Base-by-base conservation (phyloP, 805 yeast genomes). In the Starmerella cellae region DNA sequence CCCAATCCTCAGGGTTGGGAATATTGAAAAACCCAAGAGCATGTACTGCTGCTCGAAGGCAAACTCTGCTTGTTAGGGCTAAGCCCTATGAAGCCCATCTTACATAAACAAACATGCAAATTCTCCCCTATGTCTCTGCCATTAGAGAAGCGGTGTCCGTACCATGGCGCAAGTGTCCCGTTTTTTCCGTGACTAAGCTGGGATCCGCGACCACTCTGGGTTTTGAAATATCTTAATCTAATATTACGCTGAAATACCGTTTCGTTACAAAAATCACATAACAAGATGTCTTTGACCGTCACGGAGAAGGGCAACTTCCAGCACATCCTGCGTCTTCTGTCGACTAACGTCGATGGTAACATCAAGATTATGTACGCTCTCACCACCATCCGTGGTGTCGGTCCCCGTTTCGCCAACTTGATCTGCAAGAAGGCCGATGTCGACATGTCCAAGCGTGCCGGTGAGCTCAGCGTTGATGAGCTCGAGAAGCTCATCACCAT, bases 291-390 rank as follows among this genome's bases (percentile, higher is more conserved):
- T 69, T 79, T 84, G 78, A 95, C 85, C 74, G 91, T 91, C 71
- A 91, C 83, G 75, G 98, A 91, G 77, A 80, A 83, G 75, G 95
- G 94, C 71, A 82, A 91, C 71, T 91, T 93, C 94, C 98, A 93
- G 77, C 99, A 91, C 93, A 91, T 91, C 77, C 82, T 91, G 77
- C 98, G 94, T 88, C 83, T 91, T 77, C 84, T 91, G 75, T 91
- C 93, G 85, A 91, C 99, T 75, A 91, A 91, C 87, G 96, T 91
- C 70, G 99, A 91, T 74, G 99, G 99, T 82, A 87, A 94, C 85
- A 88, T 88, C 79, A 91, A 91, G 81, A 79, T 91, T 73, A 93
- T 91, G 91, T 93, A 87, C 83, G 99, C 99, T 70, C 77, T 91
- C 75, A 87, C 98, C 79, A 82, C 87, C 74, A 93, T 91, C 70